Evolutionary conservation across 805 yeast species (phyloP).

Genomic region (Saccharomyces kudriavzevii): DNA sequence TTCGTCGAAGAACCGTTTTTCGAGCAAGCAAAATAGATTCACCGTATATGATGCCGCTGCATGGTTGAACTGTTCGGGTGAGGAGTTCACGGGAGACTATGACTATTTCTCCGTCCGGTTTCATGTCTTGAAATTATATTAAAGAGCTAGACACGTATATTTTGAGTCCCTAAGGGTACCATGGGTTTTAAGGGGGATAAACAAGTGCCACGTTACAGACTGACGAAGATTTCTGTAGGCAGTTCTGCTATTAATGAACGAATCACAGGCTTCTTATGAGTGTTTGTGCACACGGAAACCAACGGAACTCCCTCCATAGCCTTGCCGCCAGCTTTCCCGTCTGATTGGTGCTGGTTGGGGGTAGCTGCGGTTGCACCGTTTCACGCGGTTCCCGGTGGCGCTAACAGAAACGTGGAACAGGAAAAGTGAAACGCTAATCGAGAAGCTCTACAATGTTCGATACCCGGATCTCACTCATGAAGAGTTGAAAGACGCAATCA

Average conservation of each 20-base stretch:
- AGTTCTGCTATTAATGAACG: conserved; percentile 52
- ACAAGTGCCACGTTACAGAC: conserved; percentile 8
- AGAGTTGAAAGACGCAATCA: conserved; percentile 43
- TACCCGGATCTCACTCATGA: conserved; percentile 42
- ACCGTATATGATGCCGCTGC: conserved; percentile 41
- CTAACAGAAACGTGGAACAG: conserved; percentile 21
- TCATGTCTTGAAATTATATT: conserved; percentile 45
- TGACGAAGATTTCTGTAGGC: conserved; percentile 31
- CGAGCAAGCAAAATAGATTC: conserved; percentile 38
- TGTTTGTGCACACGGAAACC: conserved; percentile 49
- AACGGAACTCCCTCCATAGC: conserved; percentile 50
- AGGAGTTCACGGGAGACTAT: conserved; percentile 41
- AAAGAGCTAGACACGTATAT: conserved; percentile 55
- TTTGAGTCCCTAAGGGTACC: conserved; percentile 54
- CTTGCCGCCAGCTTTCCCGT: conserved; percentile 51
- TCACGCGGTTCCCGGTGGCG: conserved; percentile 39
- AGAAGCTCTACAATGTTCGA: conserved; percentile 42
- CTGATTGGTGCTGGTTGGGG: conserved; percentile 81
- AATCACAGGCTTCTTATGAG: conserved; percentile 50
- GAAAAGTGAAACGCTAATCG: conserved; percentile 39
- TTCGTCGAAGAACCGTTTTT: conserved; percentile 39
- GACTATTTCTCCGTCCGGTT: conserved; percentile 47
- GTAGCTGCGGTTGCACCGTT: conserved; percentile 66
- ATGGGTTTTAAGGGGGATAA: conserved; percentile 38
- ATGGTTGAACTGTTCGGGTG: conserved; percentile 35